Evolutionary conservation across 179 eudicot genomes (phyloP).

Genomic region (Camellia oleifera): DNA sequence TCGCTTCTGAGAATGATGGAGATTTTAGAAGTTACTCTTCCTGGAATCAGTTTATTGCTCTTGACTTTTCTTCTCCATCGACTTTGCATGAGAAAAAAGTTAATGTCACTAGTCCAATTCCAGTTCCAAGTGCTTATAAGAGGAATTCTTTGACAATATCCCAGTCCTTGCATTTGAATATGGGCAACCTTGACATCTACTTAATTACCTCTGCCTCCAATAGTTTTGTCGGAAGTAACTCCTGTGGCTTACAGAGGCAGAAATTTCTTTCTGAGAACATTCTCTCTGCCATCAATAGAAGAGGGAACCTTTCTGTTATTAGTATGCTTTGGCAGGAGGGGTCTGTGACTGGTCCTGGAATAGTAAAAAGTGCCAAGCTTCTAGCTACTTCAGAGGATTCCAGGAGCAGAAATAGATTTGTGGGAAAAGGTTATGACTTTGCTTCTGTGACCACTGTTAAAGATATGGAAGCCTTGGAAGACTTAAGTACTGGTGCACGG

Average conservation of each 20-base stretch:
- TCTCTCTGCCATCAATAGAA: constrained; percentile 44
- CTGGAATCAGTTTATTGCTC: constrained; percentile 73
- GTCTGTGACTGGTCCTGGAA: constrained; percentile 68
- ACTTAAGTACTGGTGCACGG: constrained; percentile 38
- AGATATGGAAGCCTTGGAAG: constrained; percentile 44
- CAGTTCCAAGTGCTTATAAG: constrained; percentile 32
- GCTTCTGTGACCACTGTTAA: constrained; percentile 63
- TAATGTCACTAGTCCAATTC: constrained; percentile 28
- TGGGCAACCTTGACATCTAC: constrained; percentile 53
- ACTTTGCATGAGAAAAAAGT: constrained; percentile 30
- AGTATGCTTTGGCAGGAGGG: constrained; percentile 71
- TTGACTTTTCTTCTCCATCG: constrained; percentile 52
- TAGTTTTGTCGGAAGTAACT: constrained; percentile 25
- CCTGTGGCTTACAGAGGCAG: constrained; percentile 18
- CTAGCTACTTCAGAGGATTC: constrained; percentile 66
- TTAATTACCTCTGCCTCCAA: constrained; percentile 31
- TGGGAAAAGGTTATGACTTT: constrained; percentile 59
- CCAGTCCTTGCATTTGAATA: constrained; percentile 54
- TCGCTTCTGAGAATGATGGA: constrained; percentile 45
- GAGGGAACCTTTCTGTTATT: constrained; percentile 43
- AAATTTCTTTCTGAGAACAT: constrained; percentile 43
- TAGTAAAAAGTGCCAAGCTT: constrained; percentile 61
- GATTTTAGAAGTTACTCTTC: constrained; percentile 47
- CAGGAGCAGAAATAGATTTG: constrained; percentile 33
- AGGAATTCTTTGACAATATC: constrained; percentile 37